A percentile compares a stretch with the other conserved stretches of the same genome.
These are phyloP conservation scores for Dioscorea cayenensis DNA, from an alignment of 116 monocot genomes.

Conservation along the genomic window DNA sequence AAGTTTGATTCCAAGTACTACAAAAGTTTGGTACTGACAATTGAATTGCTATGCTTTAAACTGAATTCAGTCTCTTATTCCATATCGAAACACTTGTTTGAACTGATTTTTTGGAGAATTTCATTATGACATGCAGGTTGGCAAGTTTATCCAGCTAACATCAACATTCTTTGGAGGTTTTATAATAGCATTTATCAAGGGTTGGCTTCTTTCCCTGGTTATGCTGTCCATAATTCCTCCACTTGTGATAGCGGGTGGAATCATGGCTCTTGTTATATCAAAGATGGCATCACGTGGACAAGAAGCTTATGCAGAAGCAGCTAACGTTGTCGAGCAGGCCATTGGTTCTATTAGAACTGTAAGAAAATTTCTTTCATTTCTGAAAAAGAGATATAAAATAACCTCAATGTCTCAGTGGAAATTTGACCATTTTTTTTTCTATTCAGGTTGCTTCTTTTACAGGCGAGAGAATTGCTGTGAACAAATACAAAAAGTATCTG, in stretches of 20 bases:
- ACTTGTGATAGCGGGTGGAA: slow-evolving; percentile 19
- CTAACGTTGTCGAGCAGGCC: slow-evolving; percentile 38
- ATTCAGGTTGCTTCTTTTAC: slow-evolving; percentile 73
- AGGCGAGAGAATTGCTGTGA: slow-evolving; percentile 43
- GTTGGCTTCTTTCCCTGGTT: slow-evolving; percentile 53
- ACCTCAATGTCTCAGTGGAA: neutral
- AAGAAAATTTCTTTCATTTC: slow-evolving; percentile 1
- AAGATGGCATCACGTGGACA: slow-evolving; percentile 34
- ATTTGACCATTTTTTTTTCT: neutral
- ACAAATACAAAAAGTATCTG: slow-evolving; percentile 42
- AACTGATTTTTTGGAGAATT: neutral
- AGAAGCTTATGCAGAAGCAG: slow-evolving; percentile 36
- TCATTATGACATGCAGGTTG: slow-evolving; percentile 24
- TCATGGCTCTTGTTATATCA: slow-evolving; percentile 14
- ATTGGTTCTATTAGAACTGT: slow-evolving; percentile 46
- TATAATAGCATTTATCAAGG: slow-evolving; percentile 27
- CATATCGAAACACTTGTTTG: too few species aligned
- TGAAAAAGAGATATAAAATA: neutral
- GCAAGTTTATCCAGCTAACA: slow-evolving; percentile 42
- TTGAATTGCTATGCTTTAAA: too few species aligned
- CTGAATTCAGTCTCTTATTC: too few species aligned
- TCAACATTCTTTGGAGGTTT: slow-evolving; percentile 45
- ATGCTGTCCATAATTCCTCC: slow-evolving; percentile 35
- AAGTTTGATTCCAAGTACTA: too few species aligned
- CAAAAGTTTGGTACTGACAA: too few species aligned